phyloP scores from a whole-genome alignment of 1,284 basidiomycete genomes.

The Ustilago cynodontis region DNA sequence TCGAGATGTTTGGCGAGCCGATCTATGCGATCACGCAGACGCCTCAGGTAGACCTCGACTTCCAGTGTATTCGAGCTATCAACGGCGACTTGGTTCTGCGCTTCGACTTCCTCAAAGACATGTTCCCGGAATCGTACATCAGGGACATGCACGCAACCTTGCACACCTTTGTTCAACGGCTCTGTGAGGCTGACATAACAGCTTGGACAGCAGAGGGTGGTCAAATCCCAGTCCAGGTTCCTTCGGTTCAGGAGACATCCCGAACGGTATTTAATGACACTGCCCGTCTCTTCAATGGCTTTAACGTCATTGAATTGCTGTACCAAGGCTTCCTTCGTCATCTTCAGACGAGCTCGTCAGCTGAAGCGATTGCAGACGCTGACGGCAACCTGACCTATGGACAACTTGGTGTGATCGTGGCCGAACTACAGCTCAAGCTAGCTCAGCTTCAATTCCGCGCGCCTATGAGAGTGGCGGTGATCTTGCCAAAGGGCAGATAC shows the following conservation, averaged over 20 bases:
- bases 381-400: neutral
- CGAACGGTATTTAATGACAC: neutral
- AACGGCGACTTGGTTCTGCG: neutral
- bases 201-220: neutral
- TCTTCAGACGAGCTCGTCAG: neutral
- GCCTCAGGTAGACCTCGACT: neutral
- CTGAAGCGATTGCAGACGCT: neutral
- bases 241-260: neutral
- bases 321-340: neutral
- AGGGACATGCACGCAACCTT: neutral
- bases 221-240: neutral
- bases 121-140: neutral
- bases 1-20: neutral
- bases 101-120: neutral
- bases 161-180: neutral
- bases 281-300: neutral
- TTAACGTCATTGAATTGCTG: neutral
- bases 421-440: neutral
- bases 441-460: neutral
- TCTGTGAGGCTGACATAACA: neutral
- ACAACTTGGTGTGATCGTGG: neutral
- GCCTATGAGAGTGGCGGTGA: neutral
- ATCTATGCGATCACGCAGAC: neutral
- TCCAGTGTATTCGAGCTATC: neutral
- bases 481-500: neutral